Conservation (phyloP, 106 monocot species). For the Dendrobium nobile region DNA sequence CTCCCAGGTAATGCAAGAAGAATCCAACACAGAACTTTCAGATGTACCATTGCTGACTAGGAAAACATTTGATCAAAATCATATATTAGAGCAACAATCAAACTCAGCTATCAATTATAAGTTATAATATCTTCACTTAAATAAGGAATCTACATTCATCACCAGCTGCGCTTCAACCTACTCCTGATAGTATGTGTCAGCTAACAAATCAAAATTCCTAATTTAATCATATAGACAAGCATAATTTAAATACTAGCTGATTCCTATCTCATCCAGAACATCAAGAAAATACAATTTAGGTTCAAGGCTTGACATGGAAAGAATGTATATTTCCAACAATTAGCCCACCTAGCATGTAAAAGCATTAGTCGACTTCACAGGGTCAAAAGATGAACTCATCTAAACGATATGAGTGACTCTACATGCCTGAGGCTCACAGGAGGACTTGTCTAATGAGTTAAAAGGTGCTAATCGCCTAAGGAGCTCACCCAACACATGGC, state of each 20-base stretch:
- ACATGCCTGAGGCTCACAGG: no score
- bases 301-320: background rate
- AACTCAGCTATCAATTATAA: background rate
- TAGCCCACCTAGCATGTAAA: background rate
- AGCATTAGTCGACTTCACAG: background rate
- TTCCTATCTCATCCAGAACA: background rate
- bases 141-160: no score
- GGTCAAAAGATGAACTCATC: background rate
- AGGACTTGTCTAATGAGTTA: no score
- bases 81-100: background rate
- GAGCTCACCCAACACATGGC: no score
- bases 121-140: no score
- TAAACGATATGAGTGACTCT: no score
- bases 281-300: background rate
- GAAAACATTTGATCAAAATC: background rate
- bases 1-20: background rate
- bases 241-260: background rate
- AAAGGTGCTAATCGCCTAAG: no score
- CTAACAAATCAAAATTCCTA: no score
- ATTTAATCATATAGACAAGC: background rate
- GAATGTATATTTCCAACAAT: background rate
- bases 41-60: background rate
- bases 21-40: background rate
- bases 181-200: no score
- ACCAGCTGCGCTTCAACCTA: no score